Percentiles rank a stretch among this genome's conserved stretches.
These are phyloP conservation scores for Suaeda aralocaspica DNA, from an alignment of 148 eudicot genomes.

Conservation along the genomic window DNA sequence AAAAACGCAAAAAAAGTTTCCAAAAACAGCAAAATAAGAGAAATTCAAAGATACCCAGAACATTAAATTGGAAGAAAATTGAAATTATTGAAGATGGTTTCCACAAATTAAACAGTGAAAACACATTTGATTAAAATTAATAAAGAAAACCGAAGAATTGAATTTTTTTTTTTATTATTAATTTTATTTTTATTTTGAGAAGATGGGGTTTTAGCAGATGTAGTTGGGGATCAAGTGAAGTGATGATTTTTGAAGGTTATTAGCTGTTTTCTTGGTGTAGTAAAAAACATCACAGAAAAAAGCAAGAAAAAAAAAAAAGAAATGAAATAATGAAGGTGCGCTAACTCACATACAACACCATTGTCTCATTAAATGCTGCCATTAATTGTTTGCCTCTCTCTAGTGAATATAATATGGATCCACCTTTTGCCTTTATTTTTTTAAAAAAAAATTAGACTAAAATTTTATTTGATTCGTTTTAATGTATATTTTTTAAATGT, in stretches of 20 bases:
- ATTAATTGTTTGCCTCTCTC: constrained; percentile 13
- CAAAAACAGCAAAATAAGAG: constrained; percentile 17
- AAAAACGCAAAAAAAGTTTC: constrained; percentile 25
- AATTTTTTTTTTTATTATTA: too few relatives aligned
- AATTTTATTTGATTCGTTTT: neutral
- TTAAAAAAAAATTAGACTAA: too few relatives aligned
- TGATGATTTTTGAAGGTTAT: neutral
- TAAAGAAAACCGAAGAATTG: too few relatives aligned
- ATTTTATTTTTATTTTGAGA: too few relatives aligned
- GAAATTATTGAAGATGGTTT: neutral
- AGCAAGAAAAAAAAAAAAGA: too few relatives aligned
- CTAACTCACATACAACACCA: constrained; percentile 23
- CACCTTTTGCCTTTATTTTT: neutral
- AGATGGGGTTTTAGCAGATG: constrained; percentile 9
- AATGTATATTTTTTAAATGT: too few relatives aligned
- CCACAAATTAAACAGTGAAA: neutral
- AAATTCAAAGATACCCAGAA: neutral
- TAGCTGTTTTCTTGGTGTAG: constrained; percentile 11
- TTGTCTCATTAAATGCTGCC: constrained; percentile 19
- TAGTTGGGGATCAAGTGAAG: neutral
- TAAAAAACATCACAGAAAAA: neutral
- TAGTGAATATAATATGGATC: neutral
- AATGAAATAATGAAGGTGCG: constrained; percentile 9
- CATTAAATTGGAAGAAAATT: constrained; percentile 7
- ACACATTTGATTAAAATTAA: too few relatives aligned